Conservation (phyloP, 1,139 yeast genomes). For the Taphrina betulina region DNA sequence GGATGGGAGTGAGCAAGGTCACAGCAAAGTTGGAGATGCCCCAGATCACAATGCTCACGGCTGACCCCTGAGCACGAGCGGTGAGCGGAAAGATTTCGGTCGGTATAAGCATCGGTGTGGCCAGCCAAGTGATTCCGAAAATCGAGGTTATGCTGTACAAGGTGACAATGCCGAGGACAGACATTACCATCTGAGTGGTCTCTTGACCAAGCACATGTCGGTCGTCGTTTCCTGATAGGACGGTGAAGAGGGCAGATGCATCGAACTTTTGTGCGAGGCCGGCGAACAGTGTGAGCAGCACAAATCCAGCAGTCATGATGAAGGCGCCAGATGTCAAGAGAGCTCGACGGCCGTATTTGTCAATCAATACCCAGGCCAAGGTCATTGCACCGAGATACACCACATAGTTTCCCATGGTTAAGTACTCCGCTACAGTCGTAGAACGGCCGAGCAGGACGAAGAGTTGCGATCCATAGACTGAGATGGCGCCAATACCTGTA, state of each 20-base stretch:
- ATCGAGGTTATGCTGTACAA: constrained; percentile 26
- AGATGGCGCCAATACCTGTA: constrained; percentile 31
- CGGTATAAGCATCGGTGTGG: constrained; percentile 23
- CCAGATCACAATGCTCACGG: constrained; percentile 27
- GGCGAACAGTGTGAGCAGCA: constrained; percentile 20
- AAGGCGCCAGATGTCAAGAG: constrained; percentile 17
- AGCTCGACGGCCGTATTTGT: constrained; percentile 21
- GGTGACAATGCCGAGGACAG: constrained; percentile 19
- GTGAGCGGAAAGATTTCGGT: constrained; percentile 28
- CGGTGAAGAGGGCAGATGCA: background rate
- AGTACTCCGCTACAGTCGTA: constrained; percentile 19
- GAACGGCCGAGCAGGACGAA: constrained; percentile 23
- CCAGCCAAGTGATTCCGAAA: constrained; percentile 30
- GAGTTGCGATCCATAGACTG: constrained; percentile 26
- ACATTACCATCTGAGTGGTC: constrained; percentile 12
- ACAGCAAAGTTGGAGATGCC: constrained; percentile 29
- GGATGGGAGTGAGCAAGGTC: constrained; percentile 25
- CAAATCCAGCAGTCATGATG: constrained; percentile 9
- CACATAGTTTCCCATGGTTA: constrained; percentile 30
- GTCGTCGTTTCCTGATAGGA: background rate
- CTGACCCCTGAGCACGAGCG: constrained; percentile 31
- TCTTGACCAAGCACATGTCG: background rate
- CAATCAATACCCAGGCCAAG: constrained; percentile 28
- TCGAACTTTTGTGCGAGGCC: constrained; percentile 25
- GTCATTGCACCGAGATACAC: constrained; percentile 27